phyloP scores from a whole-genome alignment of 306 rosid species.

The Quercus dentata region DNA sequence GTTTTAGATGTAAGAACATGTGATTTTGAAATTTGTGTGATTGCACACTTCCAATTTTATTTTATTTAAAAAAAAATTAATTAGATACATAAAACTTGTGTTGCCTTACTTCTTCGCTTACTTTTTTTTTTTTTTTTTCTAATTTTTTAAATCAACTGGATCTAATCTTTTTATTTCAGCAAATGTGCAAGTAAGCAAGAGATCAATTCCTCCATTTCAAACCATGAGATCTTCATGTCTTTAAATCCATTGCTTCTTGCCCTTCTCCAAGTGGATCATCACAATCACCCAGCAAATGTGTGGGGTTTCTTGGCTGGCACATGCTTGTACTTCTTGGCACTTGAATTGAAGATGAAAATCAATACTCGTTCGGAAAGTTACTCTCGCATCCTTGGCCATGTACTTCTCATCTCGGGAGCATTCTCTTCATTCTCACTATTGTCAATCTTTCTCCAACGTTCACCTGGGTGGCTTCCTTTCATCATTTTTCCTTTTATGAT shows the following conservation, averaged over 20 bases:
- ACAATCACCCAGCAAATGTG: neutral
- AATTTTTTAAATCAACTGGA: no score
- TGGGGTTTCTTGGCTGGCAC: slow-evolving; percentile 9
- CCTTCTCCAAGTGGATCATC: slow-evolving; percentile 15
- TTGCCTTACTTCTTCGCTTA: no score
- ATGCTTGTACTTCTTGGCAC: slow-evolving; percentile 4
- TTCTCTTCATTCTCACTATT: slow-evolving; percentile 10
- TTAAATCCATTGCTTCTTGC: slow-evolving; percentile 18
- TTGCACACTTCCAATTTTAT: no score
- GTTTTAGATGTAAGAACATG: no score
- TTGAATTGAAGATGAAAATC: slow-evolving; percentile 2
- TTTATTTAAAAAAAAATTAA: no score
- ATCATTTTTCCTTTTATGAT: slow-evolving; percentile 7
- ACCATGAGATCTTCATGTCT: slow-evolving; percentile 12
- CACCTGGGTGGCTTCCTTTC: neutral
- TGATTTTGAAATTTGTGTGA: no score
- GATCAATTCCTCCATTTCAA: slow-evolving; percentile 1
- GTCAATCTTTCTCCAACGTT: slow-evolving; percentile 3
- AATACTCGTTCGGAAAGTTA: neutral
- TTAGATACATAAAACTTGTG: no score
- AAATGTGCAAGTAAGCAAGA: neutral
- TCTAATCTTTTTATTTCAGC: no score
- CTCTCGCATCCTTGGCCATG: neutral
- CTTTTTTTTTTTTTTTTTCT: no score
- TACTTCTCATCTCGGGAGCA: neutral